phyloP scores from a whole-genome alignment of 2,329 filamentous ascomycete genomes.

The Botrytis cinerea region DNA sequence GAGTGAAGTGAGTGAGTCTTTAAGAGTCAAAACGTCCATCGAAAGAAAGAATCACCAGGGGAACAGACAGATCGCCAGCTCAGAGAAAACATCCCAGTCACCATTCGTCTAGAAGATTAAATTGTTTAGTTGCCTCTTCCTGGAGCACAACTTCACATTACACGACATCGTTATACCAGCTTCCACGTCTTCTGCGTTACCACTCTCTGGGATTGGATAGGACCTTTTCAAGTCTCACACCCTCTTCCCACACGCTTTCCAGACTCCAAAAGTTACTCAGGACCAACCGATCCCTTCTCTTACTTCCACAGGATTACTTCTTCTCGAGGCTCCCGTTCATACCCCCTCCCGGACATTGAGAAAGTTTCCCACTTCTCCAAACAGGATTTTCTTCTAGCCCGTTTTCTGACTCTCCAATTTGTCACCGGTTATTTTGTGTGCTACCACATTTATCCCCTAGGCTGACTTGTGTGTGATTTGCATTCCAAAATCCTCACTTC shows the following conservation, averaged over 20 bases:
- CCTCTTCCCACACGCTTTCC: neutral
- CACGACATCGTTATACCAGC: constrained; percentile 19
- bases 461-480: constrained; percentile 42
- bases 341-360: constrained; percentile 20
- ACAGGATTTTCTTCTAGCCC: constrained; percentile 23
- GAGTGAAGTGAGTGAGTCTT: neutral
- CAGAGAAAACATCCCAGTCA: constrained; percentile 18
- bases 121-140: constrained; percentile 29
- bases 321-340: constrained; percentile 33
- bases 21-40: constrained; percentile 10
- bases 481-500: constrained; percentile 38
- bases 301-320: constrained; percentile 32
- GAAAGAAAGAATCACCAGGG: constrained; percentile 11
- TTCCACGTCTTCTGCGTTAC: constrained; percentile 21
- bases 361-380: constrained; percentile 20
- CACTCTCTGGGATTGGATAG: constrained; percentile 33
- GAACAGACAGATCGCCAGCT: constrained; percentile 25
- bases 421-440: constrained; percentile 30
- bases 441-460: constrained; percentile 35
- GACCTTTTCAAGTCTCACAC: constrained; percentile 11
- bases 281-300: constrained; percentile 24
- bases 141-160: constrained; percentile 15
- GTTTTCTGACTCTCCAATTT: constrained; percentile 30
- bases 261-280: constrained; percentile 18
- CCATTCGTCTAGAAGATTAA: constrained; percentile 31